Conservation (phyloP, 179 eudicot species). For the Spinacia oleracea region DNA sequence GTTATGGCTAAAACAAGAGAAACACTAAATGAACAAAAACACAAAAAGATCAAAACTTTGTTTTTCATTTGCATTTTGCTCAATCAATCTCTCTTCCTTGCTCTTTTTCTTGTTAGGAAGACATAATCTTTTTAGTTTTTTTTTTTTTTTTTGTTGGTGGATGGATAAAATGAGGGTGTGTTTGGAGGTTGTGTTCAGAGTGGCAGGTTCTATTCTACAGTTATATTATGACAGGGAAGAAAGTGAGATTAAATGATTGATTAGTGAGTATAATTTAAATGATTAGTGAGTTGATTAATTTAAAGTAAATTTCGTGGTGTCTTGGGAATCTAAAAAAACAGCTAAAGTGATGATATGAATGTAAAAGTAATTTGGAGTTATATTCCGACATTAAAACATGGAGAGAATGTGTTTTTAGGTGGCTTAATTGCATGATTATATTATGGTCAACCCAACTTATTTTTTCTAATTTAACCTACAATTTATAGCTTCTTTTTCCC, state of each 20-base stretch:
- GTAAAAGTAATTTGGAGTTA: slow-evolving; percentile 47
- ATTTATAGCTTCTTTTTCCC: neutral
- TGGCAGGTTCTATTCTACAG: slow-evolving; percentile 36
- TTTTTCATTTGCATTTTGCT: slow-evolving; percentile 25
- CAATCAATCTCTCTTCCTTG: slow-evolving; percentile 19
- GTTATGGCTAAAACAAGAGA: slow-evolving; percentile 29
- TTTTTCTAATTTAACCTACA: slow-evolving; percentile 1
- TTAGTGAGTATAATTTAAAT: slow-evolving; percentile 14
- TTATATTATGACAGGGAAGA: too few relatives aligned
- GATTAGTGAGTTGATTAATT: slow-evolving; percentile 33
- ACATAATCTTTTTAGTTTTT: too few relatives aligned
- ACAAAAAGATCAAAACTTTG: slow-evolving; percentile 31
- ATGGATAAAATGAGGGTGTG: slow-evolving; percentile 15
- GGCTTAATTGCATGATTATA: slow-evolving; percentile 34
- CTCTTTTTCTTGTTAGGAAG: slow-evolving; percentile 12
- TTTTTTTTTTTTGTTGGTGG: neutral
- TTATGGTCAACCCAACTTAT: slow-evolving; percentile 28
- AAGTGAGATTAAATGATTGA: slow-evolving; percentile 23
- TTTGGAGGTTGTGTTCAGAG: slow-evolving; percentile 32
- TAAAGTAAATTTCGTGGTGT: slow-evolving; percentile 48
- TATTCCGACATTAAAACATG: slow-evolving; percentile 74
- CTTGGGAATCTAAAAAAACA: slow-evolving; percentile 44
- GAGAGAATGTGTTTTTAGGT: slow-evolving; percentile 60
- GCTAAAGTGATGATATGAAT: slow-evolving; percentile 33
- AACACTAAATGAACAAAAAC: slow-evolving; percentile 33